A percentile compares a stretch with the other conserved stretches of the same genome.
Conservation (phyloP, 257 asterid genomes). For the Solanum neorickii region DNA sequence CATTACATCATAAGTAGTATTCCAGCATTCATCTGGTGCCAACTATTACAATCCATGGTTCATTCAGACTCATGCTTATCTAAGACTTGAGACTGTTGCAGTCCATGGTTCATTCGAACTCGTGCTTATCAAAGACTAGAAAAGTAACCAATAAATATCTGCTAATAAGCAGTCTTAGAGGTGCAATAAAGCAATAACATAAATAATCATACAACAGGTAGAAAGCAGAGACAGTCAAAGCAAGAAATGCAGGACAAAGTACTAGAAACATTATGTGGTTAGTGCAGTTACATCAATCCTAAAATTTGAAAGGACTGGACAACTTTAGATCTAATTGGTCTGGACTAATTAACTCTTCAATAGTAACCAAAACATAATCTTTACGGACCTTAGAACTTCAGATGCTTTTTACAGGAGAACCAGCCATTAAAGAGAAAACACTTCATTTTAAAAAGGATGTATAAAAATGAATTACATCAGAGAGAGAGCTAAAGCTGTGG, state of each 20-base stretch:
- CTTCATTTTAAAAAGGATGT: background rate
- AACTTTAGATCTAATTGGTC: background rate
- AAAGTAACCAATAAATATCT: background rate
- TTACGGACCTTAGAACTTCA: background rate
- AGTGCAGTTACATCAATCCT: background rate
- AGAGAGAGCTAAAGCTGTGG: background rate
- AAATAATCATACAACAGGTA: background rate
- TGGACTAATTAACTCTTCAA: background rate
- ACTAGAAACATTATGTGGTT: background rate
- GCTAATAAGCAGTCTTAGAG: background rate
- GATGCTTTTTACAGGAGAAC: background rate
- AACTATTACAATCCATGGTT: background rate
- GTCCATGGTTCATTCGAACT: background rate
- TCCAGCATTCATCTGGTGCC: background rate
- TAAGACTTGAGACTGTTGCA: background rate
- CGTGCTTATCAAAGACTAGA: background rate
- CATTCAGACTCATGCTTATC: background rate
- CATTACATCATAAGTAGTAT: background rate
- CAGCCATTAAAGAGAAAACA: background rate
- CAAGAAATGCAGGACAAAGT: background rate
- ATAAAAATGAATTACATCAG: background rate
- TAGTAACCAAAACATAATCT: background rate
- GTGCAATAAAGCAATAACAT: background rate
- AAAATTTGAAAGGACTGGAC: background rate
- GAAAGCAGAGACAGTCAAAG: background rate